Conservation (phyloP, 306 rosid genomes). For the Ormosia semicastrata region DNA sequence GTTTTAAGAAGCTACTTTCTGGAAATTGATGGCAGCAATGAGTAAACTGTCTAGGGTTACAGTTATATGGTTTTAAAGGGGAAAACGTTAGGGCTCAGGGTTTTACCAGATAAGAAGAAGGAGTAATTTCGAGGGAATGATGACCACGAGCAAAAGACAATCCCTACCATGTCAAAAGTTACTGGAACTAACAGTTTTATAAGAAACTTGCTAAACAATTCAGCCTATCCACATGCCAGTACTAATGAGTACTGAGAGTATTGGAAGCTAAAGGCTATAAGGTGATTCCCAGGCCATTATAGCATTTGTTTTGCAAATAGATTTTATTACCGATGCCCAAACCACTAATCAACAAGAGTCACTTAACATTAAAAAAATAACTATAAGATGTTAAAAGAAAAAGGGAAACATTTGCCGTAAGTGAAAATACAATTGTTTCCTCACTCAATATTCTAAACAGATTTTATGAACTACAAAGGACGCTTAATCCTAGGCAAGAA, state of each 20-base stretch:
- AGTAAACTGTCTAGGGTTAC: too few species aligned
- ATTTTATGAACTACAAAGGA: background rate
- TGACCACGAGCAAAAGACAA: background rate
- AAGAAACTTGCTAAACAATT: background rate
- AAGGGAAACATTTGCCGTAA: background rate
- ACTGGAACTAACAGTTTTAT: background rate
- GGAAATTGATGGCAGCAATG: background rate
- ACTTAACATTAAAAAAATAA: background rate
- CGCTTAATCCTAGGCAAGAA: background rate
- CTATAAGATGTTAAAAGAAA: background rate
- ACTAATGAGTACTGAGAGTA: background rate
- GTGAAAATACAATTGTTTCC: background rate
- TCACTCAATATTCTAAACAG: background rate
- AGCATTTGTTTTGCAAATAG: background rate
- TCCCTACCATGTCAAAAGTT: background rate
- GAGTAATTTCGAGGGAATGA: background rate
- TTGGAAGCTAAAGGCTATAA: background rate
- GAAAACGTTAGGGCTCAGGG: background rate
- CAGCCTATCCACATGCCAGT: background rate
- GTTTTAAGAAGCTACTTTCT: background rate
- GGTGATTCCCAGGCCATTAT: background rate
- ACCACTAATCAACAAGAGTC: background rate
- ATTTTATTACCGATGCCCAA: background rate
- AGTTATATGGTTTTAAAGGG: background rate
- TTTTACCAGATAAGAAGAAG: background rate